Evolutionary conservation across 345 rosid genomes (phyloP), one percentile per base, ranked within the genome.

Genomic region (Mercurialis annua): DNA sequence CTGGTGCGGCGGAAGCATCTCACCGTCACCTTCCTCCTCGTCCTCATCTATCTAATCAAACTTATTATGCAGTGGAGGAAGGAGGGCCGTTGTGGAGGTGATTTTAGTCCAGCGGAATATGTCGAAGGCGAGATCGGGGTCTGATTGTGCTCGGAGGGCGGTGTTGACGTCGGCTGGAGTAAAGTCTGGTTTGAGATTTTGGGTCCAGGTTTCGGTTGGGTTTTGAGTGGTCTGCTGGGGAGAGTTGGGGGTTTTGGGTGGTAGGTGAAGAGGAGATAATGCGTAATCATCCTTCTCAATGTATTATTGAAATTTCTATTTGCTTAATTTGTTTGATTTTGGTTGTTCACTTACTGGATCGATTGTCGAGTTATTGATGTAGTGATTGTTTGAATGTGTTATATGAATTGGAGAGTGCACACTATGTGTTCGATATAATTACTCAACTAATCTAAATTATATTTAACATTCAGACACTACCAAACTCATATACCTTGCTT

Each of bases 61-160:
- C 9, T 84, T 80, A 21, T 71, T 70, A 47, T 64, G 71, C 33
- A 65, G 61, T 57, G 66, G 62, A 73, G 74, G 78, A 80, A 75
- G 72, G 65, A 61, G 76, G 76, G 42, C 70, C 55, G 20, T 44
- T 21, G 16, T 73, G 79, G n/a, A n/a, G n/a, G n/a, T n/a, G n/a
- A n/a, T n/a, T n/a, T n/a, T n/a, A n/a, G 96, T 85, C 97, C 99
- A 94, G 4, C 96, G 97, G 87, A 91, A 94, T 55, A 94, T 87
- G 74, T 89, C 95, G 69, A 83, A 77, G 5, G 95, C 95, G 44
- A 94, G 89, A 78, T 94, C 92, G 15, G 99, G 87, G 71, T 94
- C 97, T 6, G 84, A 72, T 76, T 87, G 98, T 24, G 93, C 86
- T 9, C 79, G 85, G 56, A 94, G 60, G 42, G 97, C 96, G 4